Evolutionary conservation across 257 asterid species (phyloP).

Genomic region (Nicotiana obtusifolia): DNA sequence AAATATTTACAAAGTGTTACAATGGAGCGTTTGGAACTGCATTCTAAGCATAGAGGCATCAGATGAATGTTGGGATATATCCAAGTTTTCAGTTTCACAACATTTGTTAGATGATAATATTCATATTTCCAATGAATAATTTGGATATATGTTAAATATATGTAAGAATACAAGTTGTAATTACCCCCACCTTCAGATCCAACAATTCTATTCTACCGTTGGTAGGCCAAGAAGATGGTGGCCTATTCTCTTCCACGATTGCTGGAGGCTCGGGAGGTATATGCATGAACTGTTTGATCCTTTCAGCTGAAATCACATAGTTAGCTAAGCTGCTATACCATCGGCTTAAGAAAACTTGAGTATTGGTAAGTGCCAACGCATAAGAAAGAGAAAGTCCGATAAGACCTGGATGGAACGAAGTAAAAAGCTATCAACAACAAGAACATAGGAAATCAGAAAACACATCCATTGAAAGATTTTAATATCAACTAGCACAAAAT

Average conservation of each 20-base stretch:
- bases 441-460: not conserved
- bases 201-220: constrained; percentile 53
- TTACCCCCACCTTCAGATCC: constrained; percentile 45
- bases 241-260: constrained; percentile 43
- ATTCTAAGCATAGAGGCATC: not conserved
- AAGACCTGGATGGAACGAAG: constrained; percentile 38
- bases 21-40: not conserved
- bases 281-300: constrained; percentile 72
- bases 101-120: not conserved
- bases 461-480: not conserved
- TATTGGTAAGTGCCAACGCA: constrained; percentile 48
- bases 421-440: not conserved
- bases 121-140: too few species aligned
- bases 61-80: not conserved
- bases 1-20: too few species aligned
- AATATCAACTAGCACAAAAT: not conserved
- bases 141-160: not conserved
- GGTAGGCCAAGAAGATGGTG: constrained; percentile 62
- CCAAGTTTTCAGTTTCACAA: not conserved
- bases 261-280: constrained; percentile 66
- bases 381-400: constrained; percentile 76
- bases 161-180: not conserved
- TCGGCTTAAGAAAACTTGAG: constrained; percentile 53
- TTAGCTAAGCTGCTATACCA: constrained; percentile 63
- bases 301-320: constrained; percentile 59